Base-by-base conservation (phyloP, 2,329 filamentous ascomycete species). In the Fusarium graminum region DNA sequence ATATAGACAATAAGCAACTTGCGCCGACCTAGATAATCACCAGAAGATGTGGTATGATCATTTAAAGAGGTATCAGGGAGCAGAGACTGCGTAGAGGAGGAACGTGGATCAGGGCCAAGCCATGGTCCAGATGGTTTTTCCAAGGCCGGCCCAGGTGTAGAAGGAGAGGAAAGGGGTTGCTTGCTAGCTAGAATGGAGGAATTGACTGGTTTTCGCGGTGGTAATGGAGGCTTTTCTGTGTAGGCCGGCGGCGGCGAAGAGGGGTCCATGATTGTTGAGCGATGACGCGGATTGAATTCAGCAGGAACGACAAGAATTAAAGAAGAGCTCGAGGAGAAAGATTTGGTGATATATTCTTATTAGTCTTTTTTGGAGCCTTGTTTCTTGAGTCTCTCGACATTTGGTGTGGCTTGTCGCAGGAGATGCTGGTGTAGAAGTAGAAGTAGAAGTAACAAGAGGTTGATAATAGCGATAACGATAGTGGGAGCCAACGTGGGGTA, bases 1-100 rank as follows among this genome's bases (percentile, higher is more conserved):
- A 97, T 88, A 75, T 93, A 97, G 52, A 97, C 82, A 22, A 97
- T 75, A 2, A 97, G 83, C 25, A 97, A 82, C 26, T 82, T 86
- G 63, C 87, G 83, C 42, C 82, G 81, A 61, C 69, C 65, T 6
- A 32, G 34, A 32, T 51, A 53, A 30, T 68, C 52, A 41, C 41
- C 52, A 16, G 58, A 17, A 9, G 52, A 26, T 25, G 65, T 26
- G 13, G 50, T 28, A 5, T 54, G 46, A 28, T 49, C 34, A 51
- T 61, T 41, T 19, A 51, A 36, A 16, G 56, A 58, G 10, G 65
- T 52, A 8, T 66, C 65, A 7, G 80, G 75, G 41, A 73, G 69
- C 32, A 82, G 74, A 4, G 81, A 83, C 69, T 81, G 80, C 2
- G 81, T 78, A 26, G 84, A 86, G 6, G 83, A 85, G 34, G 79